Conservation (phyloP, 116 monocot genomes). For the Cymodocea nodosa region DNA sequence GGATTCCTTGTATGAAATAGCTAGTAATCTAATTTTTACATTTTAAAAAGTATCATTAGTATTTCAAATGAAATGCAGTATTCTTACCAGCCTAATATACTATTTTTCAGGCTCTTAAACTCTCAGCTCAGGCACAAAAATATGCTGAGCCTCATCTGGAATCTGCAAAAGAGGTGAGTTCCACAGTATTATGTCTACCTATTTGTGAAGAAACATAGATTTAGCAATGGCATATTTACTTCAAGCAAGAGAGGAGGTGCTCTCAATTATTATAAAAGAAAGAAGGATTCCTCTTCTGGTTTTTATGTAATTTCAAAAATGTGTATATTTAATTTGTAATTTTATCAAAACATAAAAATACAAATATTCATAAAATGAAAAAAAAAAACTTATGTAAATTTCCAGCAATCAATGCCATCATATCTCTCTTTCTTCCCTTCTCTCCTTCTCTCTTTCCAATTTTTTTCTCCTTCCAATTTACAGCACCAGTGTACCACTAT, state of each 20-base stretch:
- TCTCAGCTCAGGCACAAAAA: slow-evolving; percentile 40
- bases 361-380: too few relatives aligned
- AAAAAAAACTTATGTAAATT: too few relatives aligned
- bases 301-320: too few relatives aligned
- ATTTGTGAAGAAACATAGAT: background rate
- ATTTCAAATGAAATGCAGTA: background rate
- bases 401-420: too few relatives aligned
- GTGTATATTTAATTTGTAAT: too few relatives aligned
- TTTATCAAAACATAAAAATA: too few relatives aligned
- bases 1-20: background rate
- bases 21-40: background rate
- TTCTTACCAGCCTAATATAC: background rate
- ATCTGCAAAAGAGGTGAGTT: slow-evolving; percentile 56
- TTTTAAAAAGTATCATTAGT: background rate
- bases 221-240: background rate
- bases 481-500: too few relatives aligned
- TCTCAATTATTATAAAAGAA: background rate
- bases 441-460: too few relatives aligned
- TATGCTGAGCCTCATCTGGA: slow-evolving; percentile 62
- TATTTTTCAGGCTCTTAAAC: slow-evolving; percentile 45
- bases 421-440: too few relatives aligned
- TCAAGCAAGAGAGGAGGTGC: background rate
- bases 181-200: background rate
- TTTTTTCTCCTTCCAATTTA: too few relatives aligned
- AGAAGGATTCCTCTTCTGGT: too few relatives aligned